Base-by-base conservation (phyloP, 2,329 filamentous ascomycete species). In the Phyllosticta citribraziliensis region DNA sequence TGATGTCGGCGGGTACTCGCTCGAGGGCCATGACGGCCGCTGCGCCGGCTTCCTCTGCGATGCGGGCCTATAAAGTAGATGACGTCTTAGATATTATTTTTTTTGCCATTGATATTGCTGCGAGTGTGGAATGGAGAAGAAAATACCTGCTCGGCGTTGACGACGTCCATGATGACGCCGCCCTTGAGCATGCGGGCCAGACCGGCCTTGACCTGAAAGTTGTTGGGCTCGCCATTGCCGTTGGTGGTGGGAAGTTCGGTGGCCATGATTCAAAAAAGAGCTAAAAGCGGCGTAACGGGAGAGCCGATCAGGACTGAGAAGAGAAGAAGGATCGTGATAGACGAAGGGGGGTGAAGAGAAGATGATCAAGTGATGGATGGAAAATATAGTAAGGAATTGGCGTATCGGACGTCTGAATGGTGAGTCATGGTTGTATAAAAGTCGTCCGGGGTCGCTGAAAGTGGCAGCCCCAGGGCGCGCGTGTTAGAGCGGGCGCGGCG, bases 91-190 rank as follows among this genome's bases (percentile, higher is more conserved):
- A 17, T 47, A 2, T 30, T 20, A 3, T 2, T 25, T 14, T 25
- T 14, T 24, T 8, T 51, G 24, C n/a, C 17, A 20, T 20, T 47
- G 53, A 52, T 47, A 30, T 30, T 4, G 27, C 27, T 10, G 5
- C 52, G 52, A n/a, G 27, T 8, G 40, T 4, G 24, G 47, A 30
- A 54, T 19, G 50, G n/a, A 35, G 27, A 24, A n/a, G 14, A 12
- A 12, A 69, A 61, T 73, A 85, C 85, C 79, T 89, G 92, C 72
- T 90, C 88, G 25, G 91, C 89, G 74, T 93, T 90, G 65, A 95
- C 91, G 62, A 97, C 94, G 77, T 99, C 94, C 94, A 99, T 99
- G 78, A 99, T 99, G 66, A 99, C 94, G 70, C 94, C 94, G 73
- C 94, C 94, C 82, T 97, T 97, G 77, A 97, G 81, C 94, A 99